Percentiles rank a stretch among this genome's conserved stretches.
Conservation (phyloP, 495 filamentous ascomycete species). For the Hypoxylon subgilvum region DNA sequence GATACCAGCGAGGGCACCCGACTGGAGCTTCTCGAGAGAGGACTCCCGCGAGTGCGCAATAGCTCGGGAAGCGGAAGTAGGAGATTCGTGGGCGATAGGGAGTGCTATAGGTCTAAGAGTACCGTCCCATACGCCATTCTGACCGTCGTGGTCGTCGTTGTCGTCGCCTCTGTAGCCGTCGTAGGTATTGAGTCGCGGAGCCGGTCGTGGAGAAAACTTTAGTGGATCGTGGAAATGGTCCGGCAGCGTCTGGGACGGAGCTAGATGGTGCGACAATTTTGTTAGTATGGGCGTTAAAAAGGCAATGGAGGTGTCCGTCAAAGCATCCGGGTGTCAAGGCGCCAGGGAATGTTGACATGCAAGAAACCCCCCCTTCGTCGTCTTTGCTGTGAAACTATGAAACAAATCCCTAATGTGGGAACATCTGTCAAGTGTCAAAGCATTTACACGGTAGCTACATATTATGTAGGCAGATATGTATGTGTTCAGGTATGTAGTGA, state of each 20-base stretch:
- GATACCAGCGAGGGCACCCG: conserved; percentile 51
- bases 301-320: conserved; percentile 11
- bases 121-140: conserved; percentile 46
- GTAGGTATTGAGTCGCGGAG: conserved; percentile 50
- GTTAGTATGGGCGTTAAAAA: conserved; percentile 18
- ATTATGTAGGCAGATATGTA: background rate
- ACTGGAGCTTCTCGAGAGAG: conserved; percentile 59
- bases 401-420: conserved; percentile 33
- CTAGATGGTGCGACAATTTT: conserved; percentile 42
- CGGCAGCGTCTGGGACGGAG: conserved; percentile 60
- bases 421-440: conserved; percentile 19
- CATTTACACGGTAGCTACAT: background rate
- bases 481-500: too few species aligned
- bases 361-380: conserved; percentile 16
- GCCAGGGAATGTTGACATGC: conserved; percentile 22
- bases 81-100: conserved; percentile 41
- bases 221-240: conserved; percentile 50
- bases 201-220: conserved; percentile 53
- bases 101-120: conserved; percentile 46
- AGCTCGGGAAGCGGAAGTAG: conserved; percentile 35
- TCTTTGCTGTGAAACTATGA: conserved; percentile 37
- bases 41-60: conserved; percentile 58
- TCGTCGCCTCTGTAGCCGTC: conserved; percentile 50
- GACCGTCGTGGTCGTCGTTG: conserved; percentile 37
- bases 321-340: conserved; percentile 12